Percentiles rank a stretch among this genome's conserved stretches.
Evolutionary conservation across 2,329 filamentous ascomycete species (phyloP).

Genomic region (Calcarisporium arbuscula): DNA sequence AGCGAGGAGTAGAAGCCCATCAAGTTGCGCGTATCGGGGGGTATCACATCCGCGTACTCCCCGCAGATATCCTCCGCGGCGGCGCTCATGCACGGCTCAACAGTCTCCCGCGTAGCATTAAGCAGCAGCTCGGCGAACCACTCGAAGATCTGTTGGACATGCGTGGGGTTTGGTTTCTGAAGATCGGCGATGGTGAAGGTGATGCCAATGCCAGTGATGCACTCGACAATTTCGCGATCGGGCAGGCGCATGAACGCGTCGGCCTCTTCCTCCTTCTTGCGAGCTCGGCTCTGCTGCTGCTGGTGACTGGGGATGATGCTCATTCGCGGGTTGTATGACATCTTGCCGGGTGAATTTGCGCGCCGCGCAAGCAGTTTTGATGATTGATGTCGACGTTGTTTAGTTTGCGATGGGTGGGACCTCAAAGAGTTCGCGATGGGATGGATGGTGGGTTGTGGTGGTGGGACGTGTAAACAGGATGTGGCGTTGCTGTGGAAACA

Average conservation of each 20-base stretch:
- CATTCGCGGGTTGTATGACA: conserved; percentile 56
- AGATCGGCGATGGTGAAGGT: conserved; percentile 81
- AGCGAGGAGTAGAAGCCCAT: conserved; percentile 93
- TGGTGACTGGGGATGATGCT: conserved; percentile 51
- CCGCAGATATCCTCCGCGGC: conserved; percentile 83
- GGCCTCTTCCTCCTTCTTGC: conserved; percentile 54
- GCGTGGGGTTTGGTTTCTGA: conserved; percentile 86
- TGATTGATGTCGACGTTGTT: no score
- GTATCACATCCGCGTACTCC: conserved; percentile 77
- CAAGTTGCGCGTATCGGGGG: conserved; percentile 81
- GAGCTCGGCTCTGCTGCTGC: conserved; percentile 43
- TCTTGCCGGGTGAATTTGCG: conserved; percentile 21
- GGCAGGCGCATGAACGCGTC: conserved; percentile 55
- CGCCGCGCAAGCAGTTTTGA: no score
- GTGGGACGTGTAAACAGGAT: conserved; percentile 1
- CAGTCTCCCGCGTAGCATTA: conserved; percentile 86
- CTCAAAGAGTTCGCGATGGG: no score
- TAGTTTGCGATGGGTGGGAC: no score
- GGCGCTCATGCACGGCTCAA: conserved; percentile 91
- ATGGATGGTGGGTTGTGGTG: conserved; percentile 1
- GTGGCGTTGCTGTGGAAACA: conserved; percentile 11
- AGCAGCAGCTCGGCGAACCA: conserved; percentile 93
- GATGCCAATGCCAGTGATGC: conserved; percentile 95
- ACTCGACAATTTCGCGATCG: conserved; percentile 83
- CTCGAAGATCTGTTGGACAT: conserved; percentile 97